phyloP scores from a whole-genome alignment of 2,329 filamentous ascomycete genomes.

The Apiospora pterosperma region DNA sequence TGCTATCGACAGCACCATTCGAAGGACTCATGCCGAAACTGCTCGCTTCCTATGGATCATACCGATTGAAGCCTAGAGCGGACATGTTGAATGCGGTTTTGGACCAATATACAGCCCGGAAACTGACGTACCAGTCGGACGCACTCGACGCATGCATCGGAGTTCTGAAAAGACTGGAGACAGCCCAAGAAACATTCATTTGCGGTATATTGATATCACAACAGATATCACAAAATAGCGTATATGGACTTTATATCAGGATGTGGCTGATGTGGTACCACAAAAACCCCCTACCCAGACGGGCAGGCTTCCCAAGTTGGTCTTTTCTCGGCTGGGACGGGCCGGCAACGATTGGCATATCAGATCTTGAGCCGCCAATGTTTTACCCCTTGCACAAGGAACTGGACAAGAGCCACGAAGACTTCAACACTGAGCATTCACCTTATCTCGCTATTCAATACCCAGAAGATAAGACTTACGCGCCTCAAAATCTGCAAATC shows the following conservation, averaged over 20 bases:
- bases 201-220: not conserved
- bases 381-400: too few species aligned
- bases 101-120: not conserved
- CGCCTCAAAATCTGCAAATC: too few species aligned
- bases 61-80: not conserved
- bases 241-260: too few species aligned
- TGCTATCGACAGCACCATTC: not conserved
- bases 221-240: too few species aligned
- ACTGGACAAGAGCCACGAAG: too few species aligned
- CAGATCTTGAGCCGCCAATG: too few species aligned
- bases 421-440: too few species aligned
- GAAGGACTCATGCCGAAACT: not conserved
- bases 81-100: not conserved
- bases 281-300: not conserved
- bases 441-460: too few species aligned
- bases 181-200: not conserved
- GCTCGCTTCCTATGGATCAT: too few species aligned
- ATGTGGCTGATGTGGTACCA: not conserved
- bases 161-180: not conserved
- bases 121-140: not conserved
- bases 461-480: too few species aligned
- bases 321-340: not conserved
- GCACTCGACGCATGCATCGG: not conserved
- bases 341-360: not conserved
- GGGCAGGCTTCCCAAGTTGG: not conserved